These are phyloP conservation scores for Phytophthora parvispora DNA, from an alignment of 352 stramenopile species.

Conservation along the genomic window DNA sequence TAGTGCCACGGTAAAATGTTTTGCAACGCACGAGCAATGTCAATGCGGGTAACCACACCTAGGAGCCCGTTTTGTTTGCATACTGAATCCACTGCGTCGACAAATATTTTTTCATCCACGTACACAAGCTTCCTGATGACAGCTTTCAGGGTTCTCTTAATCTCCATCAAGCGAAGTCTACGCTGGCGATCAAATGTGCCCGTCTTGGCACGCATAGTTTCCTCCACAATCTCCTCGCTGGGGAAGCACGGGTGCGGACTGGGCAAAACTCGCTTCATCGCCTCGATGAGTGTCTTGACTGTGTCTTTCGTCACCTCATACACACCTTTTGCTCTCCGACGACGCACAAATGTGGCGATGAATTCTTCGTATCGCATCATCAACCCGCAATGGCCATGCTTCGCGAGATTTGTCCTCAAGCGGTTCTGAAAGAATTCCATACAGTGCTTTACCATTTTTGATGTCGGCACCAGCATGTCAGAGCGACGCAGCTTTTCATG, in stretches of 20 bases:
- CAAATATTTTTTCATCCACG: conserved; percentile 55
- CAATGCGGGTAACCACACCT: conserved; percentile 40
- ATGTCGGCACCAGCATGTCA: conserved; percentile 56
- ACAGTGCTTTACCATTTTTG: conserved; percentile 44
- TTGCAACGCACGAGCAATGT: conserved; percentile 45
- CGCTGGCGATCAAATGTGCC: conserved; percentile 43
- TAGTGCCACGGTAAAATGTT: conserved; percentile 51
- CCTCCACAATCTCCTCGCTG: conserved; percentile 37
- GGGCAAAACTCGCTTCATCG: conserved; percentile 66
- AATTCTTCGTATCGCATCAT: conserved; percentile 73
- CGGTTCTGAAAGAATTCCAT: conserved; percentile 50
- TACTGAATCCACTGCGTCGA: conserved; percentile 49
- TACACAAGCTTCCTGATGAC: conserved; percentile 49
- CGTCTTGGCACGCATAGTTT: conserved; percentile 50
- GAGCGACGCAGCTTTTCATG: conserved; percentile 42
- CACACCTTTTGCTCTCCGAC: conserved; percentile 24
- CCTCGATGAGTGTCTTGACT: conserved; percentile 32
- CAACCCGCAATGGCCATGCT: conserved; percentile 51
- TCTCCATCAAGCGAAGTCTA: conserved; percentile 52
- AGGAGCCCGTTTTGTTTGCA: conserved; percentile 47
- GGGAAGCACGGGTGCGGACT: conserved; percentile 63
- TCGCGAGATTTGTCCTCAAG: conserved; percentile 41
- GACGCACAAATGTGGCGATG: conserved; percentile 52
- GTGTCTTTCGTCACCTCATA: conserved; percentile 25
- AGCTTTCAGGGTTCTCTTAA: conserved; percentile 52